These are phyloP conservation scores for Tubosaeta sp. DNA, from an alignment of 768 basidiomycete species.

Conservation along the genomic window DNA sequence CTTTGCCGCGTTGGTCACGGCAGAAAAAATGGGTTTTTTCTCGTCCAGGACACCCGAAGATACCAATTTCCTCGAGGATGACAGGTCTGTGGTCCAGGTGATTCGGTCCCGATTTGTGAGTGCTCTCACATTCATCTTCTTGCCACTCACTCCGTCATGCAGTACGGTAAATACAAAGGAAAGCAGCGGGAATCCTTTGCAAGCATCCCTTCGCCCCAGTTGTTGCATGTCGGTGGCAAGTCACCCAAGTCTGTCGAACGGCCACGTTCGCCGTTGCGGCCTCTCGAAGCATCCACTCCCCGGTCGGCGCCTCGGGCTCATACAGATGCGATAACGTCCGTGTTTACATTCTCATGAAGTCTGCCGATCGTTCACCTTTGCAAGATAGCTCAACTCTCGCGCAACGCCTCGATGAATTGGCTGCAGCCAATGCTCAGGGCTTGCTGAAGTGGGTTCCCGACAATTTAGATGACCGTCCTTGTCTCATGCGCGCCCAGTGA, in stretches of 20 bases:
- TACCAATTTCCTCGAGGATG: conserved; percentile 20
- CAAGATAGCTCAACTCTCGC: conserved; percentile 63
- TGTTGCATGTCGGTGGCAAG: conserved; percentile 22
- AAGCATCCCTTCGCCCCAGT: conserved; percentile 31
- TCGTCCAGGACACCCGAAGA: conserved; percentile 22
- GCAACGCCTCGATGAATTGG: conserved; percentile 76
- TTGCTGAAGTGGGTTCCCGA: conserved; percentile 60
- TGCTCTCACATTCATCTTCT: conserved; percentile 22
- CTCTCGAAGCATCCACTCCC: conserved; percentile 21
- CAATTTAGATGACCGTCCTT: background rate
- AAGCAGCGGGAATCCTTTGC: conserved; percentile 46
- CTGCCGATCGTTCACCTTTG: conserved; percentile 11
- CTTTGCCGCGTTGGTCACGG: background rate
- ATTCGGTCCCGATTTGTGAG: conserved; percentile 61
- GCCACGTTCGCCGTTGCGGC: conserved; percentile 20
- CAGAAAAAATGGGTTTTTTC: conserved; percentile 30
- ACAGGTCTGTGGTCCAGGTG: conserved; percentile 51
- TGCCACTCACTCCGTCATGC: conserved; percentile 9
- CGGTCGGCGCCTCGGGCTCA: conserved; percentile 24
- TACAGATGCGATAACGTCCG: conserved; percentile 57
- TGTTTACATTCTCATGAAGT: conserved; percentile 15
- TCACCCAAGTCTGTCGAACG: conserved; percentile 18
- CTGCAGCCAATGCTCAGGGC: conserved; percentile 75
- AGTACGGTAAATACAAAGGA: conserved; percentile 58
- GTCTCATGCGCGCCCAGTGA: conserved; percentile 45